Percentiles rank a stretch among this genome's conserved stretches.
These are phyloP conservation scores for Lactuca sativa DNA, from an alignment of 129 eudicot genomes.

Conservation along the genomic window DNA sequence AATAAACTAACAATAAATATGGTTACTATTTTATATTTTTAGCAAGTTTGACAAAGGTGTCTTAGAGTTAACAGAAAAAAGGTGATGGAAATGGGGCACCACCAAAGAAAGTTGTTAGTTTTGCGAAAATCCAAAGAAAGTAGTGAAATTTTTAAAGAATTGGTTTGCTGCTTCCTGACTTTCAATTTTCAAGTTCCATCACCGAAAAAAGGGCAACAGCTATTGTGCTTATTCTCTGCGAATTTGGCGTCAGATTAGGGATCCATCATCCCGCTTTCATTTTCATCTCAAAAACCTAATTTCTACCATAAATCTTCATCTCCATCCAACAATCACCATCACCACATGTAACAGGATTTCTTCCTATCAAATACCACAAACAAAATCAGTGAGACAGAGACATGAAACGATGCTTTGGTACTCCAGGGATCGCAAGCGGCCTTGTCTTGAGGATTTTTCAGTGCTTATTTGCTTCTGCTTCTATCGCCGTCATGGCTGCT, in stretches of 20 bases:
- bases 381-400: neutral
- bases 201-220: slow-evolving; percentile 13
- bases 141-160: neutral
- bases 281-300: slow-evolving; percentile 16
- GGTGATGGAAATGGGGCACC: neutral
- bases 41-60: neutral
- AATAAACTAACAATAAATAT: too few relatives aligned
- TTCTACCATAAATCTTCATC: neutral
- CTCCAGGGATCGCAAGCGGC: slow-evolving; percentile 67
- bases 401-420: slow-evolving; percentile 64
- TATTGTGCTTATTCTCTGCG: slow-evolving; percentile 1
- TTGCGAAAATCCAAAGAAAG: neutral
- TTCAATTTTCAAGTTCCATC: neutral
- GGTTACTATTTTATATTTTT: too few relatives aligned
- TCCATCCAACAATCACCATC: neutral
- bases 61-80: neutral
- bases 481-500: slow-evolving; percentile 61
- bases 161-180: neutral
- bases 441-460: slow-evolving; percentile 56
- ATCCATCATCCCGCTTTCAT: neutral
- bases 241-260: slow-evolving; percentile 14
- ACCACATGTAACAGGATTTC: neutral
- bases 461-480: slow-evolving; percentile 70
- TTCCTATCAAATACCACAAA: neutral
- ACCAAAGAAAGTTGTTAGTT: neutral